Base-by-base conservation (phyloP, 768 basidiomycete species). In the Roridomyces roridus region DNA sequence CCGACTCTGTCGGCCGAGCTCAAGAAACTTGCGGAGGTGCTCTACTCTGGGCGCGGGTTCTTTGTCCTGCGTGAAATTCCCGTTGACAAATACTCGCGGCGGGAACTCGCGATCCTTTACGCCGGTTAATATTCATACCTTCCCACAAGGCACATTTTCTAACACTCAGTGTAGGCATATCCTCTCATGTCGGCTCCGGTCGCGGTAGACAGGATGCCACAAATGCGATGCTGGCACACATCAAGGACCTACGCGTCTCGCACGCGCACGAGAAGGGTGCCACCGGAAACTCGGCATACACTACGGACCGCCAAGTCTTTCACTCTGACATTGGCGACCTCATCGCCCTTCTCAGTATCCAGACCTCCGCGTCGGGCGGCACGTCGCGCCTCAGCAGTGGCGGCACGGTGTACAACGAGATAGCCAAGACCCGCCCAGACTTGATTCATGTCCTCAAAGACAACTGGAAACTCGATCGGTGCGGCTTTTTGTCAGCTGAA, bases 281-380 rank as follows among this genome's bases (percentile, higher is more conserved):
- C 17, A 77, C 78, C 43, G 77, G 77, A 8, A 75, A 76, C 47
- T 71, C 78, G 10, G 80, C 79, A 36, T 80, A 80, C 59, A 81
- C 77, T 4, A 81, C 78, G 2, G 78, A 80, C 66, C 79, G 77
- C 55, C 79, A 80, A 59, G 79, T 80, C 20, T 81, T 81, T 69
- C 79, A 80, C 59, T 79, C 79, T 1, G 79, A 80, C 54, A 70
- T 76, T 31, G 79, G 80, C 0, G 78, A 80, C 61, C 66, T 80
- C 42, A 78, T 82, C 57, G 75, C 77, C 6, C 67, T 80, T 26
- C 70, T 80, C 51, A 75, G 77, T 2, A 67, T 80, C 29, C 71
- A 78, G 52, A 67, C 70, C 6, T 77, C 80, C 8, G 76, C 72
- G 25, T 73, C 77, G 45, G 80, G 80, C 12, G 80, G 80, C 2